Evolutionary conservation across 2,329 filamentous ascomycete species (phyloP), one percentile per base, ranked within the genome.

Genomic region (Colletotrichum nymphaeae): DNA sequence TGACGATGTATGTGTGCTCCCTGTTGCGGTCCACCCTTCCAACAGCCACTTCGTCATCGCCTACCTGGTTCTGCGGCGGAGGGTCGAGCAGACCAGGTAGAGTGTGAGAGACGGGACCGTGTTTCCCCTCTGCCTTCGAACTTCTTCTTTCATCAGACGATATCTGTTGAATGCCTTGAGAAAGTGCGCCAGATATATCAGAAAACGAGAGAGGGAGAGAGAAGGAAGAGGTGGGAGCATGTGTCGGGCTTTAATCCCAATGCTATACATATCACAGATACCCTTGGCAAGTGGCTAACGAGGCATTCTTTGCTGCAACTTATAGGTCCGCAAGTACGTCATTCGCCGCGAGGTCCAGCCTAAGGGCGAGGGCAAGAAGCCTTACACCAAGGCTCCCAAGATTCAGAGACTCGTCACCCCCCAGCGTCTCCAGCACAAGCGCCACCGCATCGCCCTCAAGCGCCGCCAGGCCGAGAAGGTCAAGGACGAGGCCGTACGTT

Each of bases 351-450:
- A 98, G 88, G 93, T 99, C 83, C 92, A 95, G 90, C 94, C 95
- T 85, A 97, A 97, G 93, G 94, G 93, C 84, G 97, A 98, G 91
- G 96, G 95, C 89, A 97, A 97, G 90, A 93, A 94, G 89, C 88
- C 95, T 82, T 98, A 98, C 93, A 98, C 96, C 93, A 99, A 99
- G 94, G 97, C 97, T 83, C 97, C 97, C 87, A 97, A 96, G 92
- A 99, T 99, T 89, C 97, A 99, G 93, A 95, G 97, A 86, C 95
- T 99, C 82, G 95, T 99, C 83, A 99, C 97, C 84, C 97, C 97
- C 86, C 97, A 98, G 90, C 97, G 97, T 87, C 95, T 99, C 85
- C 97, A 99, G 92, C 97, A 98, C 94, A 99, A 98, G 94, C 95
- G 97, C 84, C 97, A 98, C 91, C 92, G 95, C 82, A 90, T 97